Conservation (phyloP, 257 asterid genomes). For the Solanum arcanum region DNA sequence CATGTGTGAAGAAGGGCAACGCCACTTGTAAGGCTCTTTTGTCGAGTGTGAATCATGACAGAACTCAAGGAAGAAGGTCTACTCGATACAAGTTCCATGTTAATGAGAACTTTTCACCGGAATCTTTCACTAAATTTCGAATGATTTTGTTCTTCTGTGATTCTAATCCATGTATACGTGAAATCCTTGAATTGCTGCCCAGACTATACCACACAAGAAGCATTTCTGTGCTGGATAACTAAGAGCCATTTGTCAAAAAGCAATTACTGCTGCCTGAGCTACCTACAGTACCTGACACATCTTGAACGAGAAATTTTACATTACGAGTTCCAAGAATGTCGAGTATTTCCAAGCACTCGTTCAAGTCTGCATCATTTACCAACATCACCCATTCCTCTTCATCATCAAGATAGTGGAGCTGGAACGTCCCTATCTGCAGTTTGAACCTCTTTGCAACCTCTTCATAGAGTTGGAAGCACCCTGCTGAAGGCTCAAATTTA, state of each 20-base stretch:
- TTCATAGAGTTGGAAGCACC: slow-evolving; percentile 49
- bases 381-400: slow-evolving; percentile 96
- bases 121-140: neutral
- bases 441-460: slow-evolving; percentile 68
- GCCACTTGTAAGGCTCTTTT: neutral
- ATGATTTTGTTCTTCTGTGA: neutral
- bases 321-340: slow-evolving; percentile 38
- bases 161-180: neutral
- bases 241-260: slow-evolving; percentile 33
- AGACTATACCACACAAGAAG: neutral
- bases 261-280: slow-evolving; percentile 73
- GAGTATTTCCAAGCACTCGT: slow-evolving; percentile 65
- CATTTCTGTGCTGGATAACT: neutral
- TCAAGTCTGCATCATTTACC: slow-evolving; percentile 71
- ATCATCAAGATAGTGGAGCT: slow-evolving; percentile 78
- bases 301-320: slow-evolving; percentile 60
- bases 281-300: slow-evolving; percentile 37
- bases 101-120: neutral
- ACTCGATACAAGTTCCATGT: neutral
- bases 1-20: neutral
- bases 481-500: slow-evolving; percentile 43
- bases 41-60: neutral
- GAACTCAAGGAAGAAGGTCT: neutral
- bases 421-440: slow-evolving; percentile 53
- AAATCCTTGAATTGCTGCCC: neutral